Conservation (phyloP, 1,139 yeast species). For the Suhomyces maxii region DNA sequence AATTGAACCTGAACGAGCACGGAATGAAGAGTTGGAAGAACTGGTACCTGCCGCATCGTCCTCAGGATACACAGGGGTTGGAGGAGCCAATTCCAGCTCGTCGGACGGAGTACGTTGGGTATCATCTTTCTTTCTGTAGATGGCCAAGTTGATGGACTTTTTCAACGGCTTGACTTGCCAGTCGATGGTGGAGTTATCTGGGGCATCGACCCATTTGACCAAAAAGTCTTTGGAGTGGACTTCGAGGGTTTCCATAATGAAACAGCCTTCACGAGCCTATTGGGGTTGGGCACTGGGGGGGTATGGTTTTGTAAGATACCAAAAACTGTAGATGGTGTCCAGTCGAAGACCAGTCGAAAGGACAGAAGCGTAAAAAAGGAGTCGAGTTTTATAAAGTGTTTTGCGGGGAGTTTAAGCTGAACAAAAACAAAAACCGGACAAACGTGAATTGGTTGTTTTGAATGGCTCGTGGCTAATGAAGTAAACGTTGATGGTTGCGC, state of each 20-base stretch:
- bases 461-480: no score
- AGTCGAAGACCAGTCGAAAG: no score
- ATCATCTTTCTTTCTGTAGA: conserved; percentile 48
- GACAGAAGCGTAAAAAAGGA: no score
- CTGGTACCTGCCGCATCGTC: conserved; percentile 5
- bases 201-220: conserved; percentile 86
- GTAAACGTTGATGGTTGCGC: no score
- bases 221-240: conserved; percentile 86
- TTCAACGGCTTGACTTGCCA: conserved; percentile 87
- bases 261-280: not conserved
- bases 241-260: conserved; percentile 77
- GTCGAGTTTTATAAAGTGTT: no score
- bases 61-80: conserved; percentile 5
- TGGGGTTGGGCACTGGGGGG: no score
- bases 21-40: conserved; percentile 3
- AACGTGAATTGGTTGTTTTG: no score
- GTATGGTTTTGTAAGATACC: no score
- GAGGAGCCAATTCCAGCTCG: conserved; percentile 5
- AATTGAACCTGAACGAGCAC: conserved; percentile 33
- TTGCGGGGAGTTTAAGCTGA: no score
- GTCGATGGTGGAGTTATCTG: conserved; percentile 61
- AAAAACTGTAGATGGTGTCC: no score
- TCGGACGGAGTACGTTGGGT: conserved; percentile 1
- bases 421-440: no score
- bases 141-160: conserved; percentile 72